Evolutionary conservation across 2,329 filamentous ascomycete species (phyloP), one percentile per base, ranked within the genome.

Genomic region (Dactylellina drechsleri): DNA sequence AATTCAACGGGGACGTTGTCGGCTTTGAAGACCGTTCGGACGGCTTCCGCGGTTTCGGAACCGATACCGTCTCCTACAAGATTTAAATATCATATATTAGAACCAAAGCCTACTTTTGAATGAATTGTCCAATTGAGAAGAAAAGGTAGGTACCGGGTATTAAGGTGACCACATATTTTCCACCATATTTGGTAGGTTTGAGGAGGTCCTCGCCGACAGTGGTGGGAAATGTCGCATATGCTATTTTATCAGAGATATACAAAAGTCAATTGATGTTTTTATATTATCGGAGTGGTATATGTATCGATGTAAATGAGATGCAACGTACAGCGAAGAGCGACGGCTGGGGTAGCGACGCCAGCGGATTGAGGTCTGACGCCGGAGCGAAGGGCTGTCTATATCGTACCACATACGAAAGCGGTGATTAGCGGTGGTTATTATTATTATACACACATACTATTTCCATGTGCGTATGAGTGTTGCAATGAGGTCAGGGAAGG

Each of bases 1-100:
- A 95, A 98, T 85, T 97, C 93, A 81, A 99, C 90, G 81, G 95
- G 95, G 64, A 97, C 94, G 83, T 97, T 98, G 87, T 98, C 94
- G 83, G 94, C 93, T 89, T 97, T 98, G 90, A 98, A 98, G 84
- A 99, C 91, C 79, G 94, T 96, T 90, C 97, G 97, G 83, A 99
- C 94, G 77, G 92, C 95, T 85, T 98, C 93, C 81, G 94, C 93
- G 77, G 98, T 93, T 86, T 99, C 95, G 83, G 92, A 92, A 84
- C 95, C 95, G 83, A 99, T 97, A 86, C 95, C 95, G 81, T 99
- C 95, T 85, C 88, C 88, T 89, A 78, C 62, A 60, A 23, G 52
- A n/a, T 36, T 7, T 2, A 36, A 36, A 36, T 36, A 23, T 23
- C 40, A 15, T 4, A 2, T 36, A 56, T 49, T 59, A 59, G 54